Base-by-base conservation (phyloP, 257 asterid species). In the Ligustrum vulgare region DNA sequence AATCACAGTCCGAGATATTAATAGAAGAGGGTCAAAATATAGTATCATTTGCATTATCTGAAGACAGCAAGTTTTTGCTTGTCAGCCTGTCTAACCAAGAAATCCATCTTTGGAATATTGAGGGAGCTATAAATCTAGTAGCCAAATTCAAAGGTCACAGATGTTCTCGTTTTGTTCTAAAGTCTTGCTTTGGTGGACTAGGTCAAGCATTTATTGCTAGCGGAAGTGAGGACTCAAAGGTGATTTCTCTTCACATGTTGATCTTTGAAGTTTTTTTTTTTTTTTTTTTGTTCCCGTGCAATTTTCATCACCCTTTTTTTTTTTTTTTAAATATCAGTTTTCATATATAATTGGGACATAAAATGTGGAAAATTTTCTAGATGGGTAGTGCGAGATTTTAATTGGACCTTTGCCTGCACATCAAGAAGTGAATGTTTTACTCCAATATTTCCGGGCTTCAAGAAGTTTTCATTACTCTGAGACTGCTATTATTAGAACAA, bases 211-310 rank as follows among this genome's bases (percentile, higher is more conserved):
- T 94, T 70, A 79, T 94, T 64, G 96, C 97, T 68, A 92, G 99
- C 69, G 99, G 99, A 69, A 94, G 99, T 22, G 99, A 94, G 85
- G 96, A 94, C 85, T 91, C 99, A 36, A 94, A 84, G 97, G 99
- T 94, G 33, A 84, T 16, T 45, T 20, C 66, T 6, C 18, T 67
- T 67, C 69, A 60, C 73, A 37, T 72, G 67, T 20, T 56, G 15
- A 75, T 80, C 64, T 9, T 43, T 58, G 66, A 23, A 20, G 10
- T 67, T 1, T 37, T 2, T 69, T 22, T n/a, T 10, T 25, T 35
- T 69, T 67, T 1, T 37, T 2, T 69, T 22, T n/a, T 10, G 63
- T 35, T 69, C 20, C n/a, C 47, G 6, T 8, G 47, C 18, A 5
- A 22, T 36, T 34, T 67, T 67, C 51, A 18, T 20, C 12, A 3